Evolutionary conservation across 768 basidiomycete genomes (phyloP), one percentile per base, ranked within the genome.

Genomic region (Suillus subalutaceus): DNA sequence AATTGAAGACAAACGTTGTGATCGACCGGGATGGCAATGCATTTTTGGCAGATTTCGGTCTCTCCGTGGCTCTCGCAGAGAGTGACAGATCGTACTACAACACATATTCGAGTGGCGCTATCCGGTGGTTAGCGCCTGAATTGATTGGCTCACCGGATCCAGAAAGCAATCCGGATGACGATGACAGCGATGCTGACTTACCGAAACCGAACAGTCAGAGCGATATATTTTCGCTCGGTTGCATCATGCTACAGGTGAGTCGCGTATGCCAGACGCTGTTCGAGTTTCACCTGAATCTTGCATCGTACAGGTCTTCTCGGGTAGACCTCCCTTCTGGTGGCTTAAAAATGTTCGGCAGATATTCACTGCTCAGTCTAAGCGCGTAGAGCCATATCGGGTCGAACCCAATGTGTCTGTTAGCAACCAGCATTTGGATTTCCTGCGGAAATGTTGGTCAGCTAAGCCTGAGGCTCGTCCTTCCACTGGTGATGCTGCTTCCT

Each of bases 221-320:
- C 13, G 56, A 57, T 15, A 13, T 57, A 15, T 57, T 57, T 23
- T 57, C 56, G 32, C 56, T 57, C n/a, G 56, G 56, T 15, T 57
- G 56, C 35, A 57, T 57, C 56, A 57, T 57, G 56, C n/a, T 57
- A 15, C 35, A 57, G 13, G 56, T 57, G 2, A 57, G 35, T 57
- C 3, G n/a, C 20, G 6, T 8, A 6, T 57, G 35, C 12, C 15
- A 23, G 35, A 57, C 13, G 13, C 5, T 57, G n/a, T 37, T 57
- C 3, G 56, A 37, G 12, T 57, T 35, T 57, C 35, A 38, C 56
- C 55, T 57, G 20, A 57, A 15, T n/a, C 56, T 57, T 57, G 16
- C 35, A 8, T 37, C n/a, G 12, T 6, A 37, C 20, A 57, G 56
- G 56, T 57, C 9, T 38, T 57, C 13, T 37, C 56, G n/a, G 35